Percentiles rank a stretch among this genome's conserved stretches.
Evolutionary conservation across 2,329 filamentous ascomycete species (phyloP).

Genomic region (Stagonosporopsis vannaccii): DNA sequence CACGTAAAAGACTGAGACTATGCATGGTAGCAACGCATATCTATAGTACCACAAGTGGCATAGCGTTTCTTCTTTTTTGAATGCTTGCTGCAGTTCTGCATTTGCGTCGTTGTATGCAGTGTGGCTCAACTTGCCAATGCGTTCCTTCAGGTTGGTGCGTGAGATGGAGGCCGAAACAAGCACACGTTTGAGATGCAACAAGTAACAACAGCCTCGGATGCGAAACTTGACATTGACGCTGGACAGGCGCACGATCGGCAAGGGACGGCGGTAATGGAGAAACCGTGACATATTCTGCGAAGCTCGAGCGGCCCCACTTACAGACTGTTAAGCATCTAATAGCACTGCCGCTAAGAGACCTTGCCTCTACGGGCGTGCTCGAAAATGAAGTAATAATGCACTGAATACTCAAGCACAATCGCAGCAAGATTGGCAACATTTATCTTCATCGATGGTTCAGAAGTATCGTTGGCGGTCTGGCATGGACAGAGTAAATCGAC

Average conservation of each 20-base stretch:
- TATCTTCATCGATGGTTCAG: background rate
- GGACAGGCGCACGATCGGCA: background rate
- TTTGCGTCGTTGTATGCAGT: background rate
- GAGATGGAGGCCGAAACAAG: constrained; percentile 12
- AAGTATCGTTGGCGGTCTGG: background rate
- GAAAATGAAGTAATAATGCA: background rate
- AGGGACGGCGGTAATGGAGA: background rate
- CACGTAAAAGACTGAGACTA: background rate
- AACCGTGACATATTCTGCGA: background rate
- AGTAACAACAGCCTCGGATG: constrained; percentile 3
- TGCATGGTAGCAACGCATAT: background rate
- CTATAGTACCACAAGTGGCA: background rate
- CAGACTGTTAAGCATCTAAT: constrained; percentile 1
- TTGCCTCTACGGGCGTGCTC: background rate
- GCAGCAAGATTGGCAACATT: background rate
- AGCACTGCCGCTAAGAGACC: background rate
- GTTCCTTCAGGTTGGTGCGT: background rate
- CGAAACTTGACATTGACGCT: constrained; percentile 7
- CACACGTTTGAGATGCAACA: constrained; percentile 7
- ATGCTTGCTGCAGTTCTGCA: too few species aligned
- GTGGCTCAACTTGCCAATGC: constrained; percentile 12
- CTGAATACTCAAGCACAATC: background rate
- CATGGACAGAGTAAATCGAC: background rate
- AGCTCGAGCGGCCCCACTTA: background rate
- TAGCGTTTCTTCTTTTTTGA: background rate